A percentile compares a stretch with the other conserved stretches of the same genome.
Evolutionary conservation across 78 protist genomes (phyloP).

Genomic region (Tieghemostelium lacteum): DNA sequence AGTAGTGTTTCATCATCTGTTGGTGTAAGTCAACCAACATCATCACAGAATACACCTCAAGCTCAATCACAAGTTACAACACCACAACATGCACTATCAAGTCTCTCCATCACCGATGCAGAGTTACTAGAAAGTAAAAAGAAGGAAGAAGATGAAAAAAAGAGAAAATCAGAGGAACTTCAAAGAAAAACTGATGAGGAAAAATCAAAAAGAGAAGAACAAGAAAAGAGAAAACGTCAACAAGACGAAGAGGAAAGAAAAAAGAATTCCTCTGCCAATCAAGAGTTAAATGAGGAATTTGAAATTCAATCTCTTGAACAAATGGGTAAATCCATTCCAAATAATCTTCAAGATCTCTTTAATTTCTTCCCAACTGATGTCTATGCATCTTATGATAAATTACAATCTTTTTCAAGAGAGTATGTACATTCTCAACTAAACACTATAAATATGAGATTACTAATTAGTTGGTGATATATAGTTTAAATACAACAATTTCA

Average conservation of each 20-base stretch:
- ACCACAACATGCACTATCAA: neutral
- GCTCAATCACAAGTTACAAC: neutral
- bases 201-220: slow-evolving; percentile 32
- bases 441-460: neutral
- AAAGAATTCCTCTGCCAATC: slow-evolving; percentile 19
- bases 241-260: slow-evolving; percentile 53
- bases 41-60: neutral
- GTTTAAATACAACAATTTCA: slow-evolving; percentile 69
- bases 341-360: slow-evolving; percentile 31
- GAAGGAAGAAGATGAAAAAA: slow-evolving; percentile 12
- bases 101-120: neutral
- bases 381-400: slow-evolving; percentile 64
- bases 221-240: slow-evolving; percentile 7
- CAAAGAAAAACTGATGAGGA: slow-evolving; percentile 4
- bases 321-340: slow-evolving; percentile 29
- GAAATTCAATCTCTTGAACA: slow-evolving; percentile 63
- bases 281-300: slow-evolving; percentile 71
- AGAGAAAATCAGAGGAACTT: slow-evolving; percentile 19
- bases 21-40: neutral
- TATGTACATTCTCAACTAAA: slow-evolving; percentile 6
- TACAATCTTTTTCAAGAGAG: slow-evolving; percentile 82
- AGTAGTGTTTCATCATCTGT: neutral
- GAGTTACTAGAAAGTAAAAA: slow-evolving; percentile 23
- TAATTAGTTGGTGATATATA: neutral
- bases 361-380: slow-evolving; percentile 71